Percentiles rank a stretch among this genome's conserved stretches.
These are phyloP conservation scores for Rhinocladiella similis DNA, from an alignment of 2,329 filamentous ascomycete species.

Conservation along the genomic window DNA sequence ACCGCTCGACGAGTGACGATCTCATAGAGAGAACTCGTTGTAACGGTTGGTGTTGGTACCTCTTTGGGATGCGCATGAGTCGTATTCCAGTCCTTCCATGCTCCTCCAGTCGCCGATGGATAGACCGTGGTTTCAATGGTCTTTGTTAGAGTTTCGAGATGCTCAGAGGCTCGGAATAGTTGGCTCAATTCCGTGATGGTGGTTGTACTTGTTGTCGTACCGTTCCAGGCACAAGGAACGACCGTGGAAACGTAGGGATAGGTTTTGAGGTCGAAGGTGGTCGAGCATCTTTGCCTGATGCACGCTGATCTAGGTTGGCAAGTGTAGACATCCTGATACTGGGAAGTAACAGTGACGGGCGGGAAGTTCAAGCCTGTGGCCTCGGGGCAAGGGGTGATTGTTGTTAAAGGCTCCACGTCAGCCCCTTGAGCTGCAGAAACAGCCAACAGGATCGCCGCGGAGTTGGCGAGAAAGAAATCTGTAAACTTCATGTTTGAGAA, in stretches of 20 bases:
- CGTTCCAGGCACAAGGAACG: slow-evolving; percentile 18
- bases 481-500: too few species aligned
- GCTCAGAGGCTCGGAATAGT: background rate
- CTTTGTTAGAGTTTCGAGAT: background rate
- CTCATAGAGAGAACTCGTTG: slow-evolving; percentile 1
- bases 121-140: background rate
- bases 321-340: slow-evolving; percentile 9
- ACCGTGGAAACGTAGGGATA: slow-evolving; percentile 18
- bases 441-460: background rate
- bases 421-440: background rate
- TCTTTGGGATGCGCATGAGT: too few species aligned
- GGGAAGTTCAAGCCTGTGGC: background rate
- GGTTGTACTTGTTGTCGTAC: slow-evolving; percentile 5
- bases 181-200: slow-evolving; percentile 10
- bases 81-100: too few species aligned
- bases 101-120: too few species aligned
- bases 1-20: slow-evolving; percentile 6
- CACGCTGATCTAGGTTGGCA: slow-evolving; percentile 1
- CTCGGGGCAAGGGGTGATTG: slow-evolving; percentile 1
- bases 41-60: background rate
- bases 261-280: slow-evolving; percentile 8
- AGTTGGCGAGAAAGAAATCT: too few species aligned
- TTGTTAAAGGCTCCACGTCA: background rate
- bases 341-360: slow-evolving; percentile 3
- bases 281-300: background rate